phyloP scores from a whole-genome alignment of 495 filamentous ascomycete genomes.

The Penicillium manginii region DNA sequence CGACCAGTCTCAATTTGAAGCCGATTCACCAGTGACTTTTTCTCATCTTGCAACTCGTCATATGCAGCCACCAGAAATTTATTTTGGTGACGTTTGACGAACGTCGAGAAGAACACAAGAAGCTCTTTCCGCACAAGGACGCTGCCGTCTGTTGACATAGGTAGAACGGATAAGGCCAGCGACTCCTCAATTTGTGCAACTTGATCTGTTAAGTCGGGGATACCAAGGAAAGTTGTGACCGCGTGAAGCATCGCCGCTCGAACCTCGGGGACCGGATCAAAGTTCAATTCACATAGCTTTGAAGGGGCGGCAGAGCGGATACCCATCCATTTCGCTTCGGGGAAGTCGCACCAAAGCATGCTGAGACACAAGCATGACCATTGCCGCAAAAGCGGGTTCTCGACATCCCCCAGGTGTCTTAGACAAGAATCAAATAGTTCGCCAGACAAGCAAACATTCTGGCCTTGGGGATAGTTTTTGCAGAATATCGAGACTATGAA shows the following conservation, averaged over 20 bases:
- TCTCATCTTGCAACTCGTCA: conserved; percentile 87
- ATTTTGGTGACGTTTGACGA: conserved; percentile 86
- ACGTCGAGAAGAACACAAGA: conserved; percentile 89
- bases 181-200: conserved; percentile 88
- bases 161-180: conserved; percentile 79
- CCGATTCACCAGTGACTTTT: conserved; percentile 62
- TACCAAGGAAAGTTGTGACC: conserved; percentile 89
- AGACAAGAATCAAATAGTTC: conserved; percentile 87
- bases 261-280: conserved; percentile 94
- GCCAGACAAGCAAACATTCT: conserved; percentile 78
- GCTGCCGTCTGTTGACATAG: conserved; percentile 89
- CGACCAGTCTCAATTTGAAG: conserved; percentile 28
- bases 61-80: conserved; percentile 92
- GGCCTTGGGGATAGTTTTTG: conserved; percentile 87
- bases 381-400: conserved; percentile 87
- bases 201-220: conserved; percentile 89
- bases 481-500: conserved; percentile 98
- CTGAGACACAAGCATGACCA: conserved; percentile 97
- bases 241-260: conserved; percentile 91
- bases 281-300: conserved; percentile 76
- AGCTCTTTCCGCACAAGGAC: conserved; percentile 92
- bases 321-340: conserved; percentile 92
- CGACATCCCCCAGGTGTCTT: conserved; percentile 75
- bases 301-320: conserved; percentile 80
- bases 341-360: conserved; percentile 88